Base-by-base conservation (phyloP, 2,329 filamentous ascomycete species). In the Diaporthe sp. region DNA sequence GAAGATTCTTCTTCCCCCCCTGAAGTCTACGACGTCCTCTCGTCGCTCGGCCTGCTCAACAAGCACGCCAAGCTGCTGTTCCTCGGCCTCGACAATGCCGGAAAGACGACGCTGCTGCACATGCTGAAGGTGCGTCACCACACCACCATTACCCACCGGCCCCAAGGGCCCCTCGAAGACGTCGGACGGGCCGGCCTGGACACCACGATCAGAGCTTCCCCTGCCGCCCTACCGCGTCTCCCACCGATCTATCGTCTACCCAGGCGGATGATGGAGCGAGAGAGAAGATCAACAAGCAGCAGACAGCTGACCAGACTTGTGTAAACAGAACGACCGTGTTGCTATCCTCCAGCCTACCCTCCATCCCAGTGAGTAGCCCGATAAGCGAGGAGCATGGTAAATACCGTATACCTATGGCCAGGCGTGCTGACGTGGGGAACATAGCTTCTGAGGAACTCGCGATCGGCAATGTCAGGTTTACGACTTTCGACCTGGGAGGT, bases 31-130 rank as follows among this genome's bases (percentile, higher is more conserved):
- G 95, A 97, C 88, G 88, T 97, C 80, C 92, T 98, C 81, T 94
- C 95, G 81, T 94, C 92, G 78, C 90, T 98, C 77, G 95, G 95
- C 80, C 90, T 98, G 82, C 89, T 96, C 79, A 98, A 98, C 91
- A 98, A 98, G 90, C 95, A 97, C 85, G 95, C 95, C 82, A 98
- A 98, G 91, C 91, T 98, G 75, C 91, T 97, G 75, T 97, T 98
- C 87, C 92, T 98, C 77, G 95, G 95, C 80, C 92, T 98, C 77
- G 95, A 97, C 85, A 97, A 97, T 87, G 95, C 95, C 69, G 95
- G 95, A 86, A 97, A 98, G 90, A 98, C 95, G 71, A 97, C 95
- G 58, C 88, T 98, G 80, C 88, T 98, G 82, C 95, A 98, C 86
- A 97, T 98, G 95, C 86, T 98, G 86, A 98, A 98, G 94, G 94